Base-by-base conservation (phyloP, 176 grass and related monocot species). In the Ampelocalamus luodianensis region DNA sequence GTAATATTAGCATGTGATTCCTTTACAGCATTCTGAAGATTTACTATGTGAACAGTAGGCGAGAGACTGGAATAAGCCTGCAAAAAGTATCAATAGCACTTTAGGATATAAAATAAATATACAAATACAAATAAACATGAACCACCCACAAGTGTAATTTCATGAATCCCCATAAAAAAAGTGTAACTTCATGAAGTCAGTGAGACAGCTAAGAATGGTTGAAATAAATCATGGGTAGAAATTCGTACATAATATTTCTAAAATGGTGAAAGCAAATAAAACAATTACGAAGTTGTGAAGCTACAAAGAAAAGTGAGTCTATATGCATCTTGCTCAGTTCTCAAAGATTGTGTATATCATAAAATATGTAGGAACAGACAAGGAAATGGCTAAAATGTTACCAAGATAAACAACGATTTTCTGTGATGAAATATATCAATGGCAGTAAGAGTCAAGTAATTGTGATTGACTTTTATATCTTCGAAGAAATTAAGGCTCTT, bases 61-160 rank as follows among this genome's bases (percentile, higher is more conserved):
- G 80, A 74, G 16, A 94, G 58, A 79, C 89, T 91, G 23, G 86
- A 60, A 72, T 94, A 94, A n/a, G 80, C 89, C 92, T 93, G 82
- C 75, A 84, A 90, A 86, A 80, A 58, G 16, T 39, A 68, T 53
- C 8, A 36, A 17, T 67, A 40, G 29, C 29, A 67, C 34, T 84
- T 76, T 18, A 76, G 15, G 50, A 66, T 13, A 76, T 22, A 59
- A 68, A 69, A 85, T 54, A 77, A 85, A 71, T 62, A 23, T 49
- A 49, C 7, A 48, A 49, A 23, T 36, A 49, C 7, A 48, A 49
- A 27, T 15, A 49, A 20, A 48, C 59, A 6, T 64, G 39, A 78
- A 54, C 39, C 17, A 64, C 59, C 26, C 1, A n/a, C 32, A 71
- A 58, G 8, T 43, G 23, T 38, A 82, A 20, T 22, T 29, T 66